A percentile compares a stretch with the other conserved stretches of the same genome.
phyloP scores from a whole-genome alignment of 768 basidiomycete species.

The Auriscalpium microsporum region DNA sequence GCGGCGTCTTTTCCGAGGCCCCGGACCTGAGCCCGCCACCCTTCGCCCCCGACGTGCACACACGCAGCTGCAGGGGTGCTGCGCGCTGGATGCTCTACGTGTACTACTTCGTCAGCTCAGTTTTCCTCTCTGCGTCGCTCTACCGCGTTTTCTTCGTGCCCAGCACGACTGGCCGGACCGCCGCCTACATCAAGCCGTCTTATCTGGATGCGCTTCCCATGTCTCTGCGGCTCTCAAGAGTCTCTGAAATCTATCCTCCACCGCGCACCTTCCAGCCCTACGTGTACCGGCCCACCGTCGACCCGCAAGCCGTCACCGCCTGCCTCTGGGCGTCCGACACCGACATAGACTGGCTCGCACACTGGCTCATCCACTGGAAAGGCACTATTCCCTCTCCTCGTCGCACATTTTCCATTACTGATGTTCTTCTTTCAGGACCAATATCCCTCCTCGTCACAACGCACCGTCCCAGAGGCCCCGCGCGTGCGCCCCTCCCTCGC shows the following conservation, averaged over 20 bases:
- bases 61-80: neutral
- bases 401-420: neutral
- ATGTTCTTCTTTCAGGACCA: slow-evolving; percentile 2
- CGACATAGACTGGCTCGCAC: slow-evolving; percentile 25
- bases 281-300: slow-evolving; percentile 7
- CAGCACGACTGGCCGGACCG: neutral
- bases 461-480: neutral
- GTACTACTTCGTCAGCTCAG: slow-evolving; percentile 7
- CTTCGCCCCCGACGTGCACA: neutral
- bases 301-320: slow-evolving; percentile 28
- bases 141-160: slow-evolving; percentile 1
- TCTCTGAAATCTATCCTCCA: slow-evolving; percentile 18
- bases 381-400: slow-evolving; percentile 22
- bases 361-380: slow-evolving; percentile 35
- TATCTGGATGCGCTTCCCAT: slow-evolving; percentile 1
- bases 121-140: slow-evolving; percentile 11
- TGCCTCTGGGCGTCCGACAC: slow-evolving; percentile 41
- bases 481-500: neutral
- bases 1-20: too few relatives aligned
- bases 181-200: neutral
- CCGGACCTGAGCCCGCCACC: neutral
- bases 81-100: slow-evolving; percentile 9
- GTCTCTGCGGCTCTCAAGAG: slow-evolving; percentile 14
- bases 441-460: slow-evolving; percentile 11
- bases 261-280: slow-evolving; percentile 16